Base-by-base conservation (phyloP, 192 early-diverging fungal genomes). In the Entomortierella chlamydospora region DNA sequence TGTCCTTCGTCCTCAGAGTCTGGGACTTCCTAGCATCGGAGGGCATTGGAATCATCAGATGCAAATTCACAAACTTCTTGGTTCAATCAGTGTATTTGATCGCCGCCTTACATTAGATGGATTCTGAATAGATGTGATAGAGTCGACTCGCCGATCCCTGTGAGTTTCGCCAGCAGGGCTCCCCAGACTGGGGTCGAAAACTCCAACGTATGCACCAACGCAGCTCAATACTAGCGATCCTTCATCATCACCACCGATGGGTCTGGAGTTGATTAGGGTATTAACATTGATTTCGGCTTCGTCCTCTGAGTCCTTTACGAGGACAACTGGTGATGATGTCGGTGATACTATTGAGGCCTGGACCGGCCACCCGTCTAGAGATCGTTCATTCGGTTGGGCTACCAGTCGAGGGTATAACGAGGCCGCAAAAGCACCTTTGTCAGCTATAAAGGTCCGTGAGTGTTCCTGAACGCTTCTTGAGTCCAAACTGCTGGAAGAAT, bases 231-330 rank as follows among this genome's bases (percentile, higher is more conserved):
- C 37, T 4, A 59, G 18, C 18, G 18, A 39, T 1, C 15, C 37
- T 22, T 43, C 57, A 26, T 25, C 23, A 18, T 34, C 33, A 4
- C 39, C 23, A 8, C 12, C 1, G 12, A 25, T 42, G 3, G 18
- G 1, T 5, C 31, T 34, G 2, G 20, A 23, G 7, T 22, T 59
- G 22, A 23, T 3, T 20, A 15, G 4, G 5, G 12, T 15, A 12
- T 47, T 20, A 47, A 25, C 4, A 26, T 28, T 37, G n/a, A 13
- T 2, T 18, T 58, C 56, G 20, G 13, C 53, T 13, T 67, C 64
- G 25, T 55, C 64, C 10, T 41, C 66, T 12, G 66, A 68, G 55
- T 47, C 66, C 23, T 42, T 42, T 18, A 68, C 66, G 39, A 68
- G 66, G 1, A 58, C 15, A 4, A 4, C 20, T 2, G 20, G 45